These are phyloP conservation scores for Bromus sterilis DNA, from an alignment of 176 grass and related monocot species.

Conservation along the genomic window DNA sequence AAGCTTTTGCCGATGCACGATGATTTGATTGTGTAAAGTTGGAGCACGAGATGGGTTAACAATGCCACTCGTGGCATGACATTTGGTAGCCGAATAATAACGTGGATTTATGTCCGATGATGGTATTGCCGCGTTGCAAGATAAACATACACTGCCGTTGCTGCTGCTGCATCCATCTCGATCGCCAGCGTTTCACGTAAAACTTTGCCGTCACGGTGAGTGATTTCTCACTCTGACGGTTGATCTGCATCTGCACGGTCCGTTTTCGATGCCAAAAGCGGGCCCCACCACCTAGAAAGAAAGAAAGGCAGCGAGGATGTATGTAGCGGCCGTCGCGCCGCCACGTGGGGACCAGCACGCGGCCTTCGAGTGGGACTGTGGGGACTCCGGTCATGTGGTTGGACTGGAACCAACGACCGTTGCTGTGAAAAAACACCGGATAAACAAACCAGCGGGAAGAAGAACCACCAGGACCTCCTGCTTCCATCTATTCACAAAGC, in stretches of 20 bases:
- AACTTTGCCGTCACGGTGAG: too few relatives aligned
- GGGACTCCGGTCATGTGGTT: slow-evolving; percentile 28
- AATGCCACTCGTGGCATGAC: too few relatives aligned
- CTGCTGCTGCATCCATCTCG: too few relatives aligned
- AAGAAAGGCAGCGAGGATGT: not conserved
- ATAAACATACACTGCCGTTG: too few relatives aligned
- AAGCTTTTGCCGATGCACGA: too few relatives aligned
- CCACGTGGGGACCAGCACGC: slow-evolving; percentile 37
- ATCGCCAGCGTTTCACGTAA: too few relatives aligned
- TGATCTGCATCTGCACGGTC: slow-evolving; percentile 32
- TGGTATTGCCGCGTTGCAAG: too few relatives aligned
- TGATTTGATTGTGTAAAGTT: too few relatives aligned
- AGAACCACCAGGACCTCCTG: not conserved
- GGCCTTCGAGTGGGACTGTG: slow-evolving; percentile 1
- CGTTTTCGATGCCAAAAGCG: not conserved
- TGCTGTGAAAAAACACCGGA: slow-evolving; percentile 24
- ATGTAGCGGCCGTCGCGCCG: not conserved
- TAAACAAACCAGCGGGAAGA: not conserved
- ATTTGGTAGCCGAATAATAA: too few relatives aligned
- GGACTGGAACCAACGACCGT: slow-evolving; percentile 38
- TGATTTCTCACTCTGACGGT: too few relatives aligned
- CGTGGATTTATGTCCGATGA: too few relatives aligned
- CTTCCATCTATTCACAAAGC: not conserved
- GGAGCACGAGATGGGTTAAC: too few relatives aligned
- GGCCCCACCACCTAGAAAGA: not conserved